A percentile compares a stretch with the other conserved stretches of the same genome.
These are phyloP conservation scores for Teratosphaeria viscida DNA, from an alignment of 2,329 filamentous ascomycete genomes.

Conservation along the genomic window DNA sequence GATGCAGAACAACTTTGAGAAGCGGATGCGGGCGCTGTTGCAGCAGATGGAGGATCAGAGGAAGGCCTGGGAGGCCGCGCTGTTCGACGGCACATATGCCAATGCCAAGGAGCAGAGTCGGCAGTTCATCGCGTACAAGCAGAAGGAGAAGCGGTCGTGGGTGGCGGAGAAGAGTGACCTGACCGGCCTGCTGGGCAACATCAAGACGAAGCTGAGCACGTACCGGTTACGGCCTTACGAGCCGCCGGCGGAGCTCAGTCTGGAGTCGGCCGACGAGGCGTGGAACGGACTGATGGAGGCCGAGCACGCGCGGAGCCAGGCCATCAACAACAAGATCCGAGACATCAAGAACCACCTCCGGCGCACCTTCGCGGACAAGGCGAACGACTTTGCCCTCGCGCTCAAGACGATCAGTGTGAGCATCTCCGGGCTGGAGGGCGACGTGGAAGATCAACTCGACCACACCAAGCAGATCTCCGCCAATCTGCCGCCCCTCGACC, in stretches of 20 bases:
- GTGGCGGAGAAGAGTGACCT: conserved; percentile 96
- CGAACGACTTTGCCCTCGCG: conserved; percentile 92
- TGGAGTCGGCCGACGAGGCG: conserved; percentile 71
- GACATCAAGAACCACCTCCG: conserved; percentile 96
- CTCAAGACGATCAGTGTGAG: conserved; percentile 90
- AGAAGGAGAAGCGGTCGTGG: conserved; percentile 83
- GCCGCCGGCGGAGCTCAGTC: conserved; percentile 69
- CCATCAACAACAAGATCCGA: conserved; percentile 96
- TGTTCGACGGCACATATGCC: conserved; percentile 81
- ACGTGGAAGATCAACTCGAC: conserved; percentile 85
- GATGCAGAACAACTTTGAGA: conserved; percentile 95
- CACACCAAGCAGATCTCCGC: conserved; percentile 79
- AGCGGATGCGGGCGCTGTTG: conserved; percentile 75
- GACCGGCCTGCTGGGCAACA: conserved; percentile 85
- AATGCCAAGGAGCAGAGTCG: conserved; percentile 82
- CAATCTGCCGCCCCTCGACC: conserved; percentile 79
- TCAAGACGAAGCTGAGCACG: conserved; percentile 96
- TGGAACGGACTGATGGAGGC: conserved; percentile 72
- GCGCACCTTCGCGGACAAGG: conserved; percentile 90
- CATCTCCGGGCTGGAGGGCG: conserved; percentile 92
- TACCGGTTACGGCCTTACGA: conserved; percentile 87
- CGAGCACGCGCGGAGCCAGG: conserved; percentile 78
- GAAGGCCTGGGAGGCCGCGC: conserved; percentile 64
- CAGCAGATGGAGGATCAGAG: conserved; percentile 63
- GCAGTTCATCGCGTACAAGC: conserved; percentile 82